Evolutionary conservation across 306 rosid genomes (phyloP).

Genomic region (Acacia acuminata): DNA sequence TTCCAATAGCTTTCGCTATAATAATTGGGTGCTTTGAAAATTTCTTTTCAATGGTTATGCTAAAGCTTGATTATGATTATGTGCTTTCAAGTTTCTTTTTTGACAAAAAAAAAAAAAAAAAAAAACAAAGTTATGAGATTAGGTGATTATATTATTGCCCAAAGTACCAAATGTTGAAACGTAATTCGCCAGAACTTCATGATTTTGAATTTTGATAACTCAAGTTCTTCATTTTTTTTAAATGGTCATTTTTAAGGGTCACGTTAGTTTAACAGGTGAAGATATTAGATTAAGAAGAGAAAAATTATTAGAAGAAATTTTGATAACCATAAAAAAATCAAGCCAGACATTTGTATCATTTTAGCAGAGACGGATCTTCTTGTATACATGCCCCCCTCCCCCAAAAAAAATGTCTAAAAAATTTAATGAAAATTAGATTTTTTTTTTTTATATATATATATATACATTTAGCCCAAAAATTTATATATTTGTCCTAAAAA

Average conservation of each 20-base stretch:
- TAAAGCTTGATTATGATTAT: background rate
- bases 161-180: background rate
- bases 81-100: background rate
- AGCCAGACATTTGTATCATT: background rate
- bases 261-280: background rate
- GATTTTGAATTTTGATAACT: background rate
- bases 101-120: background rate
- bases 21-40: background rate
- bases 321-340: background rate
- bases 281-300: background rate
- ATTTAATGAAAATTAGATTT: too few species aligned
- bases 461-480: too few species aligned
- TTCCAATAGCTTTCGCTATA: background rate
- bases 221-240: background rate
- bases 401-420: too few species aligned
- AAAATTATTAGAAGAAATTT: background rate
- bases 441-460: too few species aligned
- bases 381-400: too few species aligned
- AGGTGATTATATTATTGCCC: background rate
- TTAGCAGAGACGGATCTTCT: too few species aligned
- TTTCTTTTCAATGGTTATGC: background rate
- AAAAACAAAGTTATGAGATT: background rate
- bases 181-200: background rate
- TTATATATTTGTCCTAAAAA: too few species aligned
- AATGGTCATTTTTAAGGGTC: background rate